Conservation (phyloP, 331 rosid species). For the Spiraea crenata region DNA sequence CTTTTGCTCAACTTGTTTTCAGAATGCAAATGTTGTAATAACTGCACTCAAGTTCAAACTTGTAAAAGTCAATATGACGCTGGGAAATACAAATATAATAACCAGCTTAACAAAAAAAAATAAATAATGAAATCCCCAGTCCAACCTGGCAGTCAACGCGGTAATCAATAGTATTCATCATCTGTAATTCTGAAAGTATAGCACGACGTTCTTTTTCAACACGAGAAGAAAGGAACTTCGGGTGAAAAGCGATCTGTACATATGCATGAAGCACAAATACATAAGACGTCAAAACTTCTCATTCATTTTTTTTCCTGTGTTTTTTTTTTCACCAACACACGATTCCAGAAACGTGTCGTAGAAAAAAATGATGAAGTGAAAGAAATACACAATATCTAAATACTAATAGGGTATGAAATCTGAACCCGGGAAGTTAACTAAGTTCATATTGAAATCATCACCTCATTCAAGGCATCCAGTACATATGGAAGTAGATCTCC, state of each 20-base stretch:
- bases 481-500: conserved; percentile 91
- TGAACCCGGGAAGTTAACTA: background rate
- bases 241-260: conserved; percentile 90
- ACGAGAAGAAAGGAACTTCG: conserved; percentile 93
- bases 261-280: conserved; percentile 23
- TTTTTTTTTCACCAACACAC: background rate
- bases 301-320: background rate
- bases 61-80: conserved; percentile 18
- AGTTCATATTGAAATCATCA: conserved; percentile 30
- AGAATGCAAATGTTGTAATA: conserved; percentile 95
- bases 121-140: conserved; percentile 11
- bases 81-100: conserved; percentile 23
- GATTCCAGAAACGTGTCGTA: background rate
- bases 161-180: conserved; percentile 98
- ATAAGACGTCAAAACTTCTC: conserved; percentile 22
- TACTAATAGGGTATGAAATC: background rate
- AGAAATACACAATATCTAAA: background rate
- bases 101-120: conserved; percentile 14
- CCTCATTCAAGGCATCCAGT: conserved; percentile 96
- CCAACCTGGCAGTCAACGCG: conserved; percentile 98
- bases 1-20: conserved; percentile 99
- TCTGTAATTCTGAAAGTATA: conserved; percentile 95
- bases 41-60: conserved; percentile 46
- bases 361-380: background rate
- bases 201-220: conserved; percentile 98